Evolutionary conservation across 495 filamentous ascomycete species (phyloP).

Genomic region (Pseudomonodictys pantanalensis): DNA sequence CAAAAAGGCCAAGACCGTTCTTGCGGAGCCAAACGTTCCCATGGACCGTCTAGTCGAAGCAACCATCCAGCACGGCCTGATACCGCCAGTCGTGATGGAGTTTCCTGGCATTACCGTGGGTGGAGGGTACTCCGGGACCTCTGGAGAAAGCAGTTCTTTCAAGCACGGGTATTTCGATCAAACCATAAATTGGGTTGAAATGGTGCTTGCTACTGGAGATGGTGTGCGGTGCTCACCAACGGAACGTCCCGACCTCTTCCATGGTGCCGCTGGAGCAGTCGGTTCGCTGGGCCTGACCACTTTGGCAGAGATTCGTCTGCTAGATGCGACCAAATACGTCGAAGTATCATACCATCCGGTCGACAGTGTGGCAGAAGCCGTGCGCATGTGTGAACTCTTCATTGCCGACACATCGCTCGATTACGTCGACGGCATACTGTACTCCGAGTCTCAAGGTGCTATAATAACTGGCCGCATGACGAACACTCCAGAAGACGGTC

Average conservation of each 20-base stretch:
- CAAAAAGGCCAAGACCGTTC: slow-evolving; percentile 35
- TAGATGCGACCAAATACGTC: slow-evolving; percentile 54
- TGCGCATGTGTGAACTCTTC: slow-evolving; percentile 38
- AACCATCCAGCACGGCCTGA: slow-evolving; percentile 49
- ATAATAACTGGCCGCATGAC: slow-evolving; percentile 54
- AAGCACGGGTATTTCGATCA: slow-evolving; percentile 56
- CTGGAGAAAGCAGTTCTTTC: slow-evolving; percentile 56
- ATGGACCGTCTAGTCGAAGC: slow-evolving; percentile 56
- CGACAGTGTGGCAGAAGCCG: slow-evolving; percentile 33
- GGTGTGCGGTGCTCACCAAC: no score
- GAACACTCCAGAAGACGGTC: slow-evolving; percentile 34
- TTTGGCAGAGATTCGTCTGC: slow-evolving; percentile 54
- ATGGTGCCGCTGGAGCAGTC: slow-evolving; percentile 54
- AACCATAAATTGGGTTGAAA: slow-evolving; percentile 53
- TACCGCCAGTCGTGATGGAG: slow-evolving; percentile 59
- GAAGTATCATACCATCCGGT: slow-evolving; percentile 54
- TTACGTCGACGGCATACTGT: slow-evolving; percentile 49
- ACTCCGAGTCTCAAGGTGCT: slow-evolving; percentile 50
- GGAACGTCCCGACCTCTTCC: slow-evolving; percentile 60
- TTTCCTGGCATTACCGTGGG: slow-evolving; percentile 63
- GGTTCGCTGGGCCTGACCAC: slow-evolving; percentile 58
- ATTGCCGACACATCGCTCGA: slow-evolving; percentile 37
- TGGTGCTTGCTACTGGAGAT: slow-evolving; percentile 55
- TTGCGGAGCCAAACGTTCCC: slow-evolving; percentile 61
- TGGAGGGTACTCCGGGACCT: slow-evolving; percentile 57